Conservation (phyloP, 1,139 yeast genomes). For the Candida tropicalis region DNA sequence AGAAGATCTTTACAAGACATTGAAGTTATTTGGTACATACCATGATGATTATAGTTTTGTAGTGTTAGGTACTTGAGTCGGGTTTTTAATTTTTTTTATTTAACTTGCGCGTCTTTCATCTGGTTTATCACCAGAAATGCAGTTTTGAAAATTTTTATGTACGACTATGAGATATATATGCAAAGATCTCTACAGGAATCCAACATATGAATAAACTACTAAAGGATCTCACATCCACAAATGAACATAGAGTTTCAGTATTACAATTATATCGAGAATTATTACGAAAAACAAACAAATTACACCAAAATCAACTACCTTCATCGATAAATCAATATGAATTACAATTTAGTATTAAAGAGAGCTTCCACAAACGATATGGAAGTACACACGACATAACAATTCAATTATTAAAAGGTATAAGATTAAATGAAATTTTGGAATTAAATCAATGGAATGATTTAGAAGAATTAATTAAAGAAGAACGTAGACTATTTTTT, state of each 20-base stretch:
- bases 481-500: constrained; percentile 5
- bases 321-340: constrained; percentile 17
- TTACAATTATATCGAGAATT: constrained; percentile 23
- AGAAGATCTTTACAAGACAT: not conserved
- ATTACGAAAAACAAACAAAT: constrained; percentile 19
- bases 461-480: constrained; percentile 5
- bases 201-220: constrained; percentile 5
- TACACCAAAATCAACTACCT: constrained; percentile 3
- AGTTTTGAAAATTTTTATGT: not conserved
- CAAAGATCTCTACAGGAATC: too few relatives aligned
- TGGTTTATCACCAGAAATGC: not conserved
- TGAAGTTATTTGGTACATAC: constrained; percentile 8
- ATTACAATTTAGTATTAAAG: constrained; percentile 19
- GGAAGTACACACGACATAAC: constrained; percentile 6
- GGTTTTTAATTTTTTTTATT: not conserved
- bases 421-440: constrained; percentile 12
- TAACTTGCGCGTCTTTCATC: not conserved
- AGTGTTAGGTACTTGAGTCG: not conserved
- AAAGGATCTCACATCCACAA: not conserved
- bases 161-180: too few relatives aligned
- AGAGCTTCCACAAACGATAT: constrained; percentile 19
- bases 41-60: constrained; percentile 5
- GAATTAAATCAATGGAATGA: constrained; percentile 3
- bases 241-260: constrained; percentile 11
- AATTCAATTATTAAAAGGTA: constrained; percentile 13